A percentile compares a stretch with the other conserved stretches of the same genome.
These are phyloP conservation scores for Aspergillus hancockii DNA, from an alignment of 495 filamentous ascomycete genomes.

Conservation along the genomic window DNA sequence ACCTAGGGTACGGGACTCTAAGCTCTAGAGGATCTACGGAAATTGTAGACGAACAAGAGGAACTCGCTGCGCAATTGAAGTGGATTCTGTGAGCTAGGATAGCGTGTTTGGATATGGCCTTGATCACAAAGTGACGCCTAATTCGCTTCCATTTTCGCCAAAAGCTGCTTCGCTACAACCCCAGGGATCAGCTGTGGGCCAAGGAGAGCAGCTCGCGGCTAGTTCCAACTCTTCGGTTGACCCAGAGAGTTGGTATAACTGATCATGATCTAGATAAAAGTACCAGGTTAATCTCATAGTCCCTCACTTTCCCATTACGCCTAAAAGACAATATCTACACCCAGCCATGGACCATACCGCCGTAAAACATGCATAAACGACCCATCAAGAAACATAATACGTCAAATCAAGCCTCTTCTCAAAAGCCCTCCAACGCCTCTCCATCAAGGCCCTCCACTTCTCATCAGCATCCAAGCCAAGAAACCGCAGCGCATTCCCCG, in stretches of 20 bases:
- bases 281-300: not conserved
- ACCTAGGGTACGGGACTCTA: conserved; percentile 2
- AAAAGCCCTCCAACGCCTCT: conserved; percentile 2
- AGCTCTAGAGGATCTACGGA: conserved; percentile 4
- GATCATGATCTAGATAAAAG: not conserved
- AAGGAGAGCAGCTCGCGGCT: too few relatives aligned
- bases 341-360: too few relatives aligned
- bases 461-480: conserved; percentile 13
- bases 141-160: too few relatives aligned
- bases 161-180: too few relatives aligned
- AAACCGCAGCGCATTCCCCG: conserved; percentile 26
- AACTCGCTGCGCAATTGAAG: conserved; percentile 3
- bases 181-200: too few relatives aligned
- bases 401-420: not conserved
- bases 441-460: conserved; percentile 4
- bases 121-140: too few relatives aligned
- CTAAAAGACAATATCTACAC: too few relatives aligned
- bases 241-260: too few relatives aligned
- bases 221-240: too few relatives aligned
- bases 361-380: too few relatives aligned
- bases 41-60: conserved; percentile 5
- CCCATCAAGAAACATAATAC: not conserved
- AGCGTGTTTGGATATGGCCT: too few relatives aligned
- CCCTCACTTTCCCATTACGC: not conserved
- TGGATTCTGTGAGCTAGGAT: not conserved